These are phyloP conservation scores for Tanacetum coccineum DNA, from an alignment of 129 eudicot genomes.

Conservation along the genomic window DNA sequence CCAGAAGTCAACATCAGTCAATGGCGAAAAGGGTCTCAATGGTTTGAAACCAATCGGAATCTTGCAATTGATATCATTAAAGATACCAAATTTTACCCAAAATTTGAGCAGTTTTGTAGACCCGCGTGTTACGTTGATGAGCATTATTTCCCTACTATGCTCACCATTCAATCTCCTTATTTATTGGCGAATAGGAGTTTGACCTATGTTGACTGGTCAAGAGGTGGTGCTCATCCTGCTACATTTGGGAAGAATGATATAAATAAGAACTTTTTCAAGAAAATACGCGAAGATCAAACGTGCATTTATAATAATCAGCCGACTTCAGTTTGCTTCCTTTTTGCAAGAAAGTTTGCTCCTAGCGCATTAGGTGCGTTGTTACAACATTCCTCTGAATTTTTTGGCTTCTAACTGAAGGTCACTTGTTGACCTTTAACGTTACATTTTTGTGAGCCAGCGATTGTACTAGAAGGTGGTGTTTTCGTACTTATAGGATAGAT, in stretches of 20 bases:
- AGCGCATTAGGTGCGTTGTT: constrained; percentile 63
- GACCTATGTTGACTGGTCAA: constrained; percentile 88
- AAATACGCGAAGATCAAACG: constrained; percentile 31
- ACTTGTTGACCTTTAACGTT: too few relatives aligned
- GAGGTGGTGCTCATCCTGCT: constrained; percentile 93
- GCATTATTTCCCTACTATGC: constrained; percentile 89
- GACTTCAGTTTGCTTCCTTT: constrained; percentile 57
- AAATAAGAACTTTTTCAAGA: constrained; percentile 42
- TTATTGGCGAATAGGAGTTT: constrained; percentile 65
- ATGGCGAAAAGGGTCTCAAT: constrained; percentile 96
- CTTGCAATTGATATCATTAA: constrained; percentile 61
- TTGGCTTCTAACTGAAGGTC: constrained; percentile 49
- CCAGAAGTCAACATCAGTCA: constrained; percentile 61
- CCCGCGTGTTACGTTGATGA: constrained; percentile 89
- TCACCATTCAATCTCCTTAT: constrained; percentile 49
- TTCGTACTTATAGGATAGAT: not conserved
- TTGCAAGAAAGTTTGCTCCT: constrained; percentile 93
- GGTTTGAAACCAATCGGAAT: constrained; percentile 75
- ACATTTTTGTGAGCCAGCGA: not conserved
- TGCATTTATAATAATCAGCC: constrained; percentile 56
- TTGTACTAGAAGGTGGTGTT: not conserved
- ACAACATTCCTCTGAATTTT: constrained; percentile 46
- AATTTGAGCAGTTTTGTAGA: constrained; percentile 63
- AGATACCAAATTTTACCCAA: constrained; percentile 56
- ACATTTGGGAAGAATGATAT: constrained; percentile 61